Evolutionary conservation across 495 filamentous ascomycete species (phyloP).

Genomic region (Platismatia glauca): DNA sequence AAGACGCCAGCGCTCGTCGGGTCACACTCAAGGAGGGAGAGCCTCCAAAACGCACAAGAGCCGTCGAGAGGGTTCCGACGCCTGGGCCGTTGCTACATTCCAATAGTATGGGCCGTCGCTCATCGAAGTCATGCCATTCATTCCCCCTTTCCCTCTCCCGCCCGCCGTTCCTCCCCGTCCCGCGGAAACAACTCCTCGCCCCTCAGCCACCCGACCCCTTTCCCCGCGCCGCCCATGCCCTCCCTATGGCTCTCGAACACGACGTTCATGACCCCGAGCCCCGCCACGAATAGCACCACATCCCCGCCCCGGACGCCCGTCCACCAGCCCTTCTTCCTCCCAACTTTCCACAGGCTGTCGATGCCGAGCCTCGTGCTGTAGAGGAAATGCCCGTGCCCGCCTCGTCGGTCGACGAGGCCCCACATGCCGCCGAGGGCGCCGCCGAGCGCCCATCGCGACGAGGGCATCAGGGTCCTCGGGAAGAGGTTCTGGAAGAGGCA

Average conservation of each 20-base stretch:
- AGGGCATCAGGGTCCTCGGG: constrained; percentile 65
- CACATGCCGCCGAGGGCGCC: constrained; percentile 75
- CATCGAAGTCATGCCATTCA: not conserved
- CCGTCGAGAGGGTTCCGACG: not conserved
- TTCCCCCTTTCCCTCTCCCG: constrained; percentile 29
- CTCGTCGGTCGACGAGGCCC: constrained; percentile 55
- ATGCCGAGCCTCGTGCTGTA: constrained; percentile 65
- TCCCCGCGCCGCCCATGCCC: constrained; percentile 60
- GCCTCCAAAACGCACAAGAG: not conserved
- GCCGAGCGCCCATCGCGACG: constrained; percentile 76
- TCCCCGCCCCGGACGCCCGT: constrained; percentile 71
- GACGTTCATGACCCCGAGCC: constrained; percentile 65
- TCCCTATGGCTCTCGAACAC: constrained; percentile 65
- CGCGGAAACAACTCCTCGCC: constrained; percentile 57
- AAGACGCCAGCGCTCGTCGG: too few species aligned
- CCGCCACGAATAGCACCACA: constrained; percentile 67
- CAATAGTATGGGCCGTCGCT: not conserved
- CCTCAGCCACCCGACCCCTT: constrained; percentile 62
- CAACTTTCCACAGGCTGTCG: constrained; percentile 82
- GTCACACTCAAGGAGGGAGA: too few species aligned
- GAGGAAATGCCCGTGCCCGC: constrained; percentile 43
- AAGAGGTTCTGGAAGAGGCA: constrained; percentile 77
- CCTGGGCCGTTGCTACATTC: not conserved
- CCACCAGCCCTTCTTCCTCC: constrained; percentile 78
- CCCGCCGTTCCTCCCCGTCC: constrained; percentile 29